Base-by-base conservation (phyloP, 225 moss, liverwort and hornwort species). In the Neckera pumila region DNA sequence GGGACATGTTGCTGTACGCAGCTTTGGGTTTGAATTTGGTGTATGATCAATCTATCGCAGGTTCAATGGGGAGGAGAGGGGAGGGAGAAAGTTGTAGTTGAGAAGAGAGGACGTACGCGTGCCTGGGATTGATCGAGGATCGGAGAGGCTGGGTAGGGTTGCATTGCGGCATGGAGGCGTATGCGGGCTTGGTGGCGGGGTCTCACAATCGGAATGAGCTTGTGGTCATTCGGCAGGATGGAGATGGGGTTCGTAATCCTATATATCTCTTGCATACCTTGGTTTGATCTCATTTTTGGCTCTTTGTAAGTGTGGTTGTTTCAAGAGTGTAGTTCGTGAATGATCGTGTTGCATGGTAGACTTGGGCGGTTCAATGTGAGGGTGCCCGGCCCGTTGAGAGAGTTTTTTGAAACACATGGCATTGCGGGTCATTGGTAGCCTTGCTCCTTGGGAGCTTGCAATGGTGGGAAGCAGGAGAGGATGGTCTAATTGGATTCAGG, bases 131-230 rank as follows among this genome's bases (percentile, higher is more conserved):
- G 72, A 72, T 54, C 42, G 67, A 38, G 57, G 16, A 17, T 57
- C 11, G 38, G n/a, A 38, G 38, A 57, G 78, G 7, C 77, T 36
- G 77, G 36, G 40, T 54, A 23, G 15, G 15, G 40, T n/a, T 63
- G 40, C 51, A 31, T 61, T 79, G 87, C 80, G 59, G 31, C 43
- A 97, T 97, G 97, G 97, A 97, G 91, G 97, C 96, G 83, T 95
- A 95, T 90, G 95, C 93, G 73, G 95, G 97, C 83, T 94, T 97
- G 78, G 93, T 96, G 36, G 97, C 96, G 84, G 97, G 97, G 85
- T 97, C 97, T 27, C 96, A 97, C 88, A 96, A 97, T 71, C 92
- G 94, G 84, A 97, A 97, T 86, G 97, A 97, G 91, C 95, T 97
- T 31, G 95, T 97, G 31, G 95, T 97, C 81, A 97, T 97, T 86